Base-by-base conservation (phyloP, 192 early-diverging fungal genomes). In the Dimargaris cristalligena region DNA sequence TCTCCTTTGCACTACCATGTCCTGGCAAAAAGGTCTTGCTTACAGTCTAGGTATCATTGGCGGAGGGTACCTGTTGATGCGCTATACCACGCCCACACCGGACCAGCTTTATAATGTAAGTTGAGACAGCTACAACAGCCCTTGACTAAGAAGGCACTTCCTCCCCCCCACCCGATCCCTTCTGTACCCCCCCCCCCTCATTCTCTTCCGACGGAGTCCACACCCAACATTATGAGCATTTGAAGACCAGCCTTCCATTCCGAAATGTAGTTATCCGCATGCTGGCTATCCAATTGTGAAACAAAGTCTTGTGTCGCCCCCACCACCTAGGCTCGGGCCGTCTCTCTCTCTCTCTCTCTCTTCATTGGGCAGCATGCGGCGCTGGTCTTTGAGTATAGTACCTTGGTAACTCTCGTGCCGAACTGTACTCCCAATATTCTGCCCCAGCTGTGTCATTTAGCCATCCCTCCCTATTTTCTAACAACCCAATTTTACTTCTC, bases 41-140 rank as follows among this genome's bases (percentile, higher is more conserved):
- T 52, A 52, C 51, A 28, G 51, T 28, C 23, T 28, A 28, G 51
- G 51, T 14, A 28, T 52, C 23, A 9, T 52, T 29, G 51, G 51
- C 29, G 16, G 18, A 2, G 51, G 51, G 23, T 52, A 52, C 29
- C 51, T 52, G 51, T 16, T 52, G 18, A 18, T 52, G 26, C 2
- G 51, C 14, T 3, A n/a, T 16, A 52, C 51, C 18, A 52, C 51
- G 29, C 51, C 51, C 26, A 25, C 51, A 14, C 23, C 22, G 29
- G 51, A 52, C 22, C 18, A 52, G 29, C 22, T 52, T 13, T 52
- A 52, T 28, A n/a, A 52, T n/a, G 51, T 52, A 52, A 2, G 51
- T 52, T 2, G 16, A 52, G 3, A 26, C 1, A 44, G 18, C 18
- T 13, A 44, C 18, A 44, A 18, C 41, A 18, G 10, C 9, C 18